phyloP scores from a whole-genome alignment of 2,329 filamentous ascomycete genomes.

The Grosmannia huntii region DNA sequence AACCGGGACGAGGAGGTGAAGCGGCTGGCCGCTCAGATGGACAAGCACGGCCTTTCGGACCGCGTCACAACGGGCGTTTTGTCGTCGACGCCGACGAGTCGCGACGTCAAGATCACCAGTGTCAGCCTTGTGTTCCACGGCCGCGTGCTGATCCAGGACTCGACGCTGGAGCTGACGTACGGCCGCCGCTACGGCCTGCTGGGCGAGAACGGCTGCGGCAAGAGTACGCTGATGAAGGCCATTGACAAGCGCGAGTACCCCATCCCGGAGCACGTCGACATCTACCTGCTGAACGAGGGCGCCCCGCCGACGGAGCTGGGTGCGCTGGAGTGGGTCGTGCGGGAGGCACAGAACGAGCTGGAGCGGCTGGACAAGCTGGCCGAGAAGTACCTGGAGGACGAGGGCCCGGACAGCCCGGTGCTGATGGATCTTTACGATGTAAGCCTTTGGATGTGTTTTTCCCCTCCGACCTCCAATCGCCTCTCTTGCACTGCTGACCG shows the following conservation, averaged over 20 bases:
- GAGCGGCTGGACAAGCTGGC: slow-evolving; percentile 77
- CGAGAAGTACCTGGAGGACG: slow-evolving; percentile 80
- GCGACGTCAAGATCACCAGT: slow-evolving; percentile 95
- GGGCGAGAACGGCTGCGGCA: slow-evolving; percentile 98
- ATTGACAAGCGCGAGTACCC: slow-evolving; percentile 91
- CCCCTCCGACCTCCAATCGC: neutral
- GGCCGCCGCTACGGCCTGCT: slow-evolving; percentile 87
- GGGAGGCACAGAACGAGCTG: slow-evolving; percentile 85
- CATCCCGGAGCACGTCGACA: slow-evolving; percentile 91
- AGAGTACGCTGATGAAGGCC: slow-evolving; percentile 93
- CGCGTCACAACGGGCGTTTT: slow-evolving; percentile 97
- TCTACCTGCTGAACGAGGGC: slow-evolving; percentile 96
- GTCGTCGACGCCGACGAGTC: slow-evolving; percentile 68
- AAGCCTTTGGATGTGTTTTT: slow-evolving; percentile 20
- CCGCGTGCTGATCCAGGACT: slow-evolving; percentile 87
- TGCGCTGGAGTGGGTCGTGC: slow-evolving; percentile 94
- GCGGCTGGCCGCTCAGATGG: slow-evolving; percentile 83
- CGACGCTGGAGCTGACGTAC: slow-evolving; percentile 83
- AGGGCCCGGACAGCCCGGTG: slow-evolving; percentile 81
- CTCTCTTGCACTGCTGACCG: neutral
- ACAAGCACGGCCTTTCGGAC: slow-evolving; percentile 91
- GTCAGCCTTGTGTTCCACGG: slow-evolving; percentile 95
- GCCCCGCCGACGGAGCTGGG: slow-evolving; percentile 79
- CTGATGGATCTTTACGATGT: slow-evolving; percentile 95
- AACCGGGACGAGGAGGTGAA: slow-evolving; percentile 71